phyloP scores from a whole-genome alignment of 2,329 filamentous ascomycete species.

The Dothidotthia symphoricarpi region DNA sequence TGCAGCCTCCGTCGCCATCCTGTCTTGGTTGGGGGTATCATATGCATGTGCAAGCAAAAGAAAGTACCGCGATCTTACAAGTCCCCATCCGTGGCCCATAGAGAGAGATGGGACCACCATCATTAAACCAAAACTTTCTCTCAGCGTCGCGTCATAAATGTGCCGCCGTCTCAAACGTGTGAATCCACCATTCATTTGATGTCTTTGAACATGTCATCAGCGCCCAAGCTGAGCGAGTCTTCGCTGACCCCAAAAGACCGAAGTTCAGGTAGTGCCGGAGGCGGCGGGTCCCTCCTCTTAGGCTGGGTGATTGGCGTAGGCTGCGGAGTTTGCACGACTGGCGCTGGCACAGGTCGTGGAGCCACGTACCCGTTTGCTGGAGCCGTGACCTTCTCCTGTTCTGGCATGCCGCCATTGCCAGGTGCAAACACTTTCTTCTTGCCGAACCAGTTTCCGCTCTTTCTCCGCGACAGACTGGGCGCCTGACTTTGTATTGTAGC shows the following conservation, averaged over 20 bases:
- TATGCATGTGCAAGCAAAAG: constrained; percentile 38
- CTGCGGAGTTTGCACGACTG: background rate
- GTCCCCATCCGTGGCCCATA: constrained; percentile 25
- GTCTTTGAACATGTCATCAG: constrained; percentile 44
- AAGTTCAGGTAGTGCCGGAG: constrained; percentile 43
- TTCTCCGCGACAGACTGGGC: constrained; percentile 35
- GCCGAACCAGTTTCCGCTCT: constrained; percentile 44
- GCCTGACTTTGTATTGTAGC: constrained; percentile 35
- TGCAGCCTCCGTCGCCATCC: constrained; percentile 16
- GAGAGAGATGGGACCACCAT: constrained; percentile 30
- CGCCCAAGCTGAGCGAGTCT: constrained; percentile 34
- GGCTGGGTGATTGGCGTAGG: constrained; percentile 8
- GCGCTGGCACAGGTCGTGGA: constrained; percentile 11
- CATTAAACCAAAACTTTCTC: constrained; percentile 33
- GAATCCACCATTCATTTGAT: constrained; percentile 29
- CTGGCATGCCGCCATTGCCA: constrained; percentile 28
- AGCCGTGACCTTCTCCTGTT: constrained; percentile 28
- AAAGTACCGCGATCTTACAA: constrained; percentile 34
- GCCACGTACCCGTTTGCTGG: constrained; percentile 23
- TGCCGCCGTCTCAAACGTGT: constrained; percentile 9
- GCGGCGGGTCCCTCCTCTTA: constrained; percentile 38
- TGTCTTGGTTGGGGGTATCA: constrained; percentile 40
- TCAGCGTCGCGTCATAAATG: constrained; percentile 27
- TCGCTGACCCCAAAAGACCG: constrained; percentile 38
- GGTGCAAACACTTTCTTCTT: constrained; percentile 35